Percentiles rank a stretch among this genome's conserved stretches.
These are phyloP conservation scores for Melastoma malabathricum DNA, from an alignment of 345 rosid species.

Conservation along the genomic window DNA sequence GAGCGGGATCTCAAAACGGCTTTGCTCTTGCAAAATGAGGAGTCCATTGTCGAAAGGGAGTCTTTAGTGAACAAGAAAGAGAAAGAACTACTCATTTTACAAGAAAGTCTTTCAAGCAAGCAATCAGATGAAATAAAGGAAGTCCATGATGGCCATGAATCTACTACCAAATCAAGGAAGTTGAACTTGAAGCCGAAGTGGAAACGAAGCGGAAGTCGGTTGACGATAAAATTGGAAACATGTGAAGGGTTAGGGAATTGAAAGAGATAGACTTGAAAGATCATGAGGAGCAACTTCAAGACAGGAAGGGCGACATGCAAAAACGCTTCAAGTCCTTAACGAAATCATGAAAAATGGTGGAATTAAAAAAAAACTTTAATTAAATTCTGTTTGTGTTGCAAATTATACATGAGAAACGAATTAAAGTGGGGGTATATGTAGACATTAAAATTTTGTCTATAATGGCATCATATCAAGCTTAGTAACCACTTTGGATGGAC, in stretches of 20 bases:
- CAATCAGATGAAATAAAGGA: constrained; percentile 58
- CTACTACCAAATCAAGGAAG: constrained; percentile 39
- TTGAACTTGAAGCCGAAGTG: constrained; percentile 69
- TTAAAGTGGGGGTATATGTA: too few species aligned
- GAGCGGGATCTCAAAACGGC: constrained; percentile 36
- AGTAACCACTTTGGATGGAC: too few species aligned
- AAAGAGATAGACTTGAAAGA: constrained; percentile 67
- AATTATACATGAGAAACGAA: too few species aligned
- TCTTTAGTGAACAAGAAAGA: constrained; percentile 48
- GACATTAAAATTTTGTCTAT: too few species aligned
- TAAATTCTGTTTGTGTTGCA: too few species aligned
- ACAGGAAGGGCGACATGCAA: constrained; percentile 76
- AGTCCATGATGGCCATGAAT: constrained; percentile 47
- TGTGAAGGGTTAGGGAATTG: constrained; percentile 86
- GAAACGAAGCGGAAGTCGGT: constrained; percentile 44
- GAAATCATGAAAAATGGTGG: too few species aligned
- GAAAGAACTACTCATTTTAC: constrained; percentile 57
- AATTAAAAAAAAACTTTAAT: too few species aligned
- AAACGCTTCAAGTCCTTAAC: constrained; percentile 37
- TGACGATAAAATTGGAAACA: constrained; percentile 77
- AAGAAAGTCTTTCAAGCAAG: constrained; percentile 53
- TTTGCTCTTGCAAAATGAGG: constrained; percentile 52
- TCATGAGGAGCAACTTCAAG: constrained; percentile 48
- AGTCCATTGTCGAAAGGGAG: constrained; percentile 54
- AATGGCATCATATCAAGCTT: too few species aligned